phyloP scores from a whole-genome alignment of 176 grass and related monocot species.

The Cenchrus purpureus region DNA sequence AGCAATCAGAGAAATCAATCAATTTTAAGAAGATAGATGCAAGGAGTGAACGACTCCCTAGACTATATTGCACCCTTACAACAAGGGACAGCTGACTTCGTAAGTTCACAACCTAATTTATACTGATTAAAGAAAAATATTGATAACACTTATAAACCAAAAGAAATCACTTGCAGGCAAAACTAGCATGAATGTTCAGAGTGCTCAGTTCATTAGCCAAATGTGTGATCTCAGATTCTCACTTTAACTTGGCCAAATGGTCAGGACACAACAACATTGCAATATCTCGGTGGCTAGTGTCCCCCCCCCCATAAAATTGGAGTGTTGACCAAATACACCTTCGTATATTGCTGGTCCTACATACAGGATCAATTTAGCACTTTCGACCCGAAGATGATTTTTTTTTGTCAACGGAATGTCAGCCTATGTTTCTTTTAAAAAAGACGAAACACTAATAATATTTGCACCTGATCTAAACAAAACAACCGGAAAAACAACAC shows the following conservation, averaged over 20 bases:
- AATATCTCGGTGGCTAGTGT: neutral
- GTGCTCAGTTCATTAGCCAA: constrained; percentile 5
- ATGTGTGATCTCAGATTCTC: neutral
- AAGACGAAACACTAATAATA: neutral
- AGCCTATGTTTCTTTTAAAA: neutral
- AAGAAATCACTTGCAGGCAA: neutral
- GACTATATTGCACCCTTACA: constrained; percentile 1
- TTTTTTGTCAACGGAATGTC: neutral
- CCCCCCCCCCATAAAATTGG: neutral
- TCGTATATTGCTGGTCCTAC: neutral
- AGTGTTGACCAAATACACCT: neutral
- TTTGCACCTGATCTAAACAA: neutral
- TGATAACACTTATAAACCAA: neutral
- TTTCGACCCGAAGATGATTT: neutral
- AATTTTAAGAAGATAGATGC: neutral
- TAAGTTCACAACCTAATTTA: neutral
- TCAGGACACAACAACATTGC: neutral
- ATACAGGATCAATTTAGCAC: neutral
- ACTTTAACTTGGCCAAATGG: neutral
- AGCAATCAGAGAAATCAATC: neutral
- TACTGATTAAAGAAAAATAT: neutral
- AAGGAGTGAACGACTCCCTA: neutral
- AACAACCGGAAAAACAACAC: constrained; percentile 11
- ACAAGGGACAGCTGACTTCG: neutral
- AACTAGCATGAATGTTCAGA: neutral